Evolutionary conservation across 495 filamentous ascomycete genomes (phyloP).

Genomic region (Hypoxylon lienhwacheense): DNA sequence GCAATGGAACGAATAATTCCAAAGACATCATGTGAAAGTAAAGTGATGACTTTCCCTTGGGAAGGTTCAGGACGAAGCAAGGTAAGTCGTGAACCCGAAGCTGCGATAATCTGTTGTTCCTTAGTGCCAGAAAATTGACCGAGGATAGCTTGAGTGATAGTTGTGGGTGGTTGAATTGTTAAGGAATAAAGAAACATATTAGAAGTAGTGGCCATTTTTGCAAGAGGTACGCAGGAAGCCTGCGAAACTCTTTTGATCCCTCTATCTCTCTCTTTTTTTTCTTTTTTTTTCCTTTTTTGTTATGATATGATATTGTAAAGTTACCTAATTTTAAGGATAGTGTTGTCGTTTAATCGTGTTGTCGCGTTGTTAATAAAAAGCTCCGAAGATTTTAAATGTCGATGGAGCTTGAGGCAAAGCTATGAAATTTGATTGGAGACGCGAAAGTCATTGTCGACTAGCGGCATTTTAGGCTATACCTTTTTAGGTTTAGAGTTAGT

Average conservation of each 20-base stretch:
- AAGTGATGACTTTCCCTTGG: constrained; percentile 79
- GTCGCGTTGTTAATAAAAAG: background rate
- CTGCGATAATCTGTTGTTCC: constrained; percentile 95
- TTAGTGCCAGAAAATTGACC: constrained; percentile 94
- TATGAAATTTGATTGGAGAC: constrained; percentile 24
- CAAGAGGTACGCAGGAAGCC: constrained; percentile 53
- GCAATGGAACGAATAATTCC: constrained; percentile 88
- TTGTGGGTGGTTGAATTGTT: constrained; percentile 87
- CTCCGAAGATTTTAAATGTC: constrained; percentile 12
- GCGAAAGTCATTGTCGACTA: too few species aligned
- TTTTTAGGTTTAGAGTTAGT: too few species aligned
- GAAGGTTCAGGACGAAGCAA: constrained; percentile 83
- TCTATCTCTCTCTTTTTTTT: too few species aligned
- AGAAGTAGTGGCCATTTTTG: constrained; percentile 90
- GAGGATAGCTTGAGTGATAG: constrained; percentile 84
- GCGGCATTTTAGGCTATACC: too few species aligned
- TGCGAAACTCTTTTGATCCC: constrained; percentile 48
- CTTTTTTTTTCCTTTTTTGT: too few species aligned
- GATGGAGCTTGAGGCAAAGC: constrained; percentile 14
- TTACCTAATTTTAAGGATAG: background rate
- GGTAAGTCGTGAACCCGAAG: constrained; percentile 84
- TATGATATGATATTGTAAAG: constrained; percentile 11
- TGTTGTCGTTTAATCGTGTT: constrained; percentile 2
- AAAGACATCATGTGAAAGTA: constrained; percentile 91
- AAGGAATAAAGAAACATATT: constrained; percentile 98